Percentiles rank a stretch among this genome's conserved stretches.
Evolutionary conservation across 352 stramenopile species (phyloP).

Genomic region (Pythium phragmitis): DNA sequence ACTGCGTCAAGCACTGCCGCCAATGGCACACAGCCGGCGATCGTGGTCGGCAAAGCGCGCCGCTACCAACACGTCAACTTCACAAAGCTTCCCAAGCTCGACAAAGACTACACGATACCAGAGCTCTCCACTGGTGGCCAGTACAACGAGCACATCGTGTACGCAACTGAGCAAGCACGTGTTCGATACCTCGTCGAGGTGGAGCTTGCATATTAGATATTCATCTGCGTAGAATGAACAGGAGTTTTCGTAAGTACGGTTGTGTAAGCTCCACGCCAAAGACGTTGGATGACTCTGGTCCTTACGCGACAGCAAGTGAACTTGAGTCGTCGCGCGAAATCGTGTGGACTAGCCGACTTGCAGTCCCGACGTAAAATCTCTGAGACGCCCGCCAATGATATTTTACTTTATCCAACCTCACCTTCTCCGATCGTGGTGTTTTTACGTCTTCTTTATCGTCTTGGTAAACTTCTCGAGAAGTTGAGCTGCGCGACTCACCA

Average conservation of each 20-base stretch:
- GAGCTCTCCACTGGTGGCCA: not conserved
- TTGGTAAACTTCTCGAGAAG: constrained; percentile 35
- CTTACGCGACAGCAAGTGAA: too few species aligned
- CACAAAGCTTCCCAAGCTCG: constrained; percentile 3
- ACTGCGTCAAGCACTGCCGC: not conserved
- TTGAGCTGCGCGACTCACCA: constrained; percentile 51
- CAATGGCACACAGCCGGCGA: not conserved
- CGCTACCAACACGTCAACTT: constrained; percentile 21
- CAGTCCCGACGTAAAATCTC: too few species aligned
- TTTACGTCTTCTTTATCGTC: not conserved
- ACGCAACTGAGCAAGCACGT: constrained; percentile 9
- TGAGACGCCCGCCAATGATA: too few species aligned
- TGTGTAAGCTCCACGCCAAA: too few species aligned
- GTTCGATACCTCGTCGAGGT: constrained; percentile 28
- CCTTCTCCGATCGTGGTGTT: not conserved
- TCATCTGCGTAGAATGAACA: not conserved
- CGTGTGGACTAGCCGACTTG: too few species aligned
- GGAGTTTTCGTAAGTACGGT: not conserved
- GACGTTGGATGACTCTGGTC: too few species aligned
- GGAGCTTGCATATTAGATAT: constrained; percentile 1
- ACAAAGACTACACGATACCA: constrained; percentile 12
- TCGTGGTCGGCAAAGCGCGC: constrained; percentile 14
- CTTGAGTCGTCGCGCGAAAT: too few species aligned
- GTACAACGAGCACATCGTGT: constrained; percentile 29
- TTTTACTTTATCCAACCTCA: not conserved